Percentiles rank a stretch among this genome's conserved stretches.
These are phyloP conservation scores for Chaetomium fimeti DNA, from an alignment of 495 filamentous ascomycete genomes.

Conservation along the genomic window DNA sequence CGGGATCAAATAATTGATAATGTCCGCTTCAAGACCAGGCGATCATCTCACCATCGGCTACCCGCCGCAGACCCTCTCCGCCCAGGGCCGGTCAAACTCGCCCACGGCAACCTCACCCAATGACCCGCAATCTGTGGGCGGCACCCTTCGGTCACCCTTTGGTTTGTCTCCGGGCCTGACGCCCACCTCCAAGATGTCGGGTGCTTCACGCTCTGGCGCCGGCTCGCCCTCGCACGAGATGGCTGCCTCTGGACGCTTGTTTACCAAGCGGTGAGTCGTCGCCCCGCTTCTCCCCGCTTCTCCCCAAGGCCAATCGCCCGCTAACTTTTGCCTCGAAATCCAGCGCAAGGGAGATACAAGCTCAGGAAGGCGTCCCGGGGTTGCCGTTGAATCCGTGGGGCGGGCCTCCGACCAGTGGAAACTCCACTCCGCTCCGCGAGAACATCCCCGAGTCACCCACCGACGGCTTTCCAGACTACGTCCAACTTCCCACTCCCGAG, in stretches of 20 bases:
- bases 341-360: conserved; percentile 94
- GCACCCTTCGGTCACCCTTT: conserved; percentile 71
- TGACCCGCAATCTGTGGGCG: conserved; percentile 67
- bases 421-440: conserved; percentile 93
- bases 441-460: conserved; percentile 97
- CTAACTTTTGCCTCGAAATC: conserved; percentile 18
- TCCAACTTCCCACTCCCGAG: conserved; percentile 59
- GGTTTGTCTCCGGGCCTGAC: conserved; percentile 63
- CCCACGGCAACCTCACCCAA: conserved; percentile 87
- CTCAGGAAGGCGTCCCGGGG: conserved; percentile 75
- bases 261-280: conserved; percentile 80
- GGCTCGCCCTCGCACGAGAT: conserved; percentile 95
- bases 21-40: conserved; percentile 84
- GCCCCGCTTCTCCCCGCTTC: conserved; percentile 4
- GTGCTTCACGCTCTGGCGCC: conserved; percentile 77
- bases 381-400: conserved; percentile 86
- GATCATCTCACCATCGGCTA: conserved; percentile 71
- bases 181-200: conserved; percentile 65
- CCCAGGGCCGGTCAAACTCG: conserved; percentile 74
- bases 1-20: conserved; percentile 71
- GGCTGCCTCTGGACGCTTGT: conserved; percentile 68
- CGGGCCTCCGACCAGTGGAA: conserved; percentile 83
- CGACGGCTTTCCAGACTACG: conserved; percentile 91
- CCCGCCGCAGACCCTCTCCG: conserved; percentile 56
- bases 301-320: conserved; percentile 25